Percentiles rank a stretch among this genome's conserved stretches.
These are phyloP conservation scores for Fomitopsis palustris DNA, from an alignment of 1,284 basidiomycete genomes.

Conservation along the genomic window DNA sequence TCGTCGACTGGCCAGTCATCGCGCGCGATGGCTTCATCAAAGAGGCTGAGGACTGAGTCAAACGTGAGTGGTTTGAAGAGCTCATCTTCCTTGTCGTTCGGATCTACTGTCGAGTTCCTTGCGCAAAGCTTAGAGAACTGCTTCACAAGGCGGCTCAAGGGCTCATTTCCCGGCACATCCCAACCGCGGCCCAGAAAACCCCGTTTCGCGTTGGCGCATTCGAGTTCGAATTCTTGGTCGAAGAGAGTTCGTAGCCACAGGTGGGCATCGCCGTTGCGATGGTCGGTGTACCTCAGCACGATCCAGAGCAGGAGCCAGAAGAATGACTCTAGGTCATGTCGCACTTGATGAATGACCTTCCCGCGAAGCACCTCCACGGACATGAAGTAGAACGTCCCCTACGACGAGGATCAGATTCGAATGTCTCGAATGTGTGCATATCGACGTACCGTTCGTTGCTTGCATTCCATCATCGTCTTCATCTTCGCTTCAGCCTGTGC, in stretches of 20 bases:
- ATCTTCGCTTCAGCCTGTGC: background rate
- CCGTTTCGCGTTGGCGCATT: background rate
- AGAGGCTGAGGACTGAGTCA: too few relatives aligned
- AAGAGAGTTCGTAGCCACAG: background rate
- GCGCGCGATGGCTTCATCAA: too few relatives aligned
- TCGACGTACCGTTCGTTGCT: background rate
- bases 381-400: background rate
- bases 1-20: too few relatives aligned
- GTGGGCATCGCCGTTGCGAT: background rate
- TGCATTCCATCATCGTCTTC: background rate
- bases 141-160: background rate
- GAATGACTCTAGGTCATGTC: slow-evolving; percentile 16
- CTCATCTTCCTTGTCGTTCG: too few relatives aligned
- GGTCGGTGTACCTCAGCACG: slow-evolving; percentile 9
- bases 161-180: background rate
- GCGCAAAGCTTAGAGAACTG: background rate
- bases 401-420: too few relatives aligned
- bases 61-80: too few relatives aligned
- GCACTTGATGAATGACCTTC: background rate
- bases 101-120: too few relatives aligned
- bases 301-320: slow-evolving; percentile 15
- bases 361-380: background rate
- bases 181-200: background rate
- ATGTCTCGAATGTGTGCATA: too few relatives aligned
- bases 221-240: background rate